Conservation (phyloP, 371 early-diverging fungal species). For the Capillidium heterosporum region DNA sequence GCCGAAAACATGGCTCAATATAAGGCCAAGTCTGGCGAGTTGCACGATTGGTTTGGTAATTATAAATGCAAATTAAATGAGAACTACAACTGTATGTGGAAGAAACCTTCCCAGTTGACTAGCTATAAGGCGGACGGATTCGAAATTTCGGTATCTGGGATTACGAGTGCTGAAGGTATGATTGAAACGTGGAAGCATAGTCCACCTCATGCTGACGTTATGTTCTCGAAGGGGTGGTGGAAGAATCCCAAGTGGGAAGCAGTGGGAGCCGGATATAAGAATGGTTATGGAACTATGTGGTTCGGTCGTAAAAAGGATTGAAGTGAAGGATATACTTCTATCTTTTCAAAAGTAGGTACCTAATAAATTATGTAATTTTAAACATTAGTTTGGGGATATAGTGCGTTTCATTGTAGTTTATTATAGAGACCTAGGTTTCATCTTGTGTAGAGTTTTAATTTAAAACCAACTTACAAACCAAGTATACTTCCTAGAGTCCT, state of each 20-base stretch:
- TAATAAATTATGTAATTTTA: too few relatives aligned
- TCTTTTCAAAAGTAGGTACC: too few relatives aligned
- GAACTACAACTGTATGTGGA: background rate
- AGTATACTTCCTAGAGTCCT: too few relatives aligned
- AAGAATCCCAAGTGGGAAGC: background rate
- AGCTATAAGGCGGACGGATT: background rate
- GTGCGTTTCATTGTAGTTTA: too few relatives aligned
- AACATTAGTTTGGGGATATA: too few relatives aligned
- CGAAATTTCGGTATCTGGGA: background rate
- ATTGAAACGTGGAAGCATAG: background rate
- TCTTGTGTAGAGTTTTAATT: too few relatives aligned
- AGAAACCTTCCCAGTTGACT: background rate
- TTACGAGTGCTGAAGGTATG: background rate
- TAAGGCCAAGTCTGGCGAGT: background rate
- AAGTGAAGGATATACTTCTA: too few relatives aligned
- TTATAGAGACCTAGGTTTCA: too few relatives aligned
- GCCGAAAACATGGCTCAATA: background rate
- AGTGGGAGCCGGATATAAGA: background rate
- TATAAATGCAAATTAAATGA: background rate
- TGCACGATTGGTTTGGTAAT: background rate
- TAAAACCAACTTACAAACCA: too few relatives aligned
- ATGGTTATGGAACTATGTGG: too few relatives aligned
- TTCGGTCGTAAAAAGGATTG: too few relatives aligned
- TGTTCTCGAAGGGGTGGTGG: background rate
- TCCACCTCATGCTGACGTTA: background rate